Evolutionary conservation across 2,329 filamentous ascomycete species (phyloP).

Genomic region (Colletotrichum salicis): DNA sequence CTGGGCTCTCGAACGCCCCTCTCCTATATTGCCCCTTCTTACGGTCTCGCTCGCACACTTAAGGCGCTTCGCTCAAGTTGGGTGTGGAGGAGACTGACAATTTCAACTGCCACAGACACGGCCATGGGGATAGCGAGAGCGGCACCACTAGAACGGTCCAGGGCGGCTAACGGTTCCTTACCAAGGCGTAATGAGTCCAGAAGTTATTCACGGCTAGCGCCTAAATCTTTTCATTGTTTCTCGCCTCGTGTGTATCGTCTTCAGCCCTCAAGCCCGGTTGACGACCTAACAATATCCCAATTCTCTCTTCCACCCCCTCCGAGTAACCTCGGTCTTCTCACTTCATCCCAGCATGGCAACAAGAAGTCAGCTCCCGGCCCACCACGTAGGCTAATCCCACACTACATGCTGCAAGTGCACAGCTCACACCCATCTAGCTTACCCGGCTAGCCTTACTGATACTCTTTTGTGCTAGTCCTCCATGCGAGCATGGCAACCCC

Average conservation of each 20-base stretch:
- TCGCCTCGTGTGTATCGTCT: constrained; percentile 12
- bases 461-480: constrained; percentile 1
- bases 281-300: neutral
- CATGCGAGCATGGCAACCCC: constrained; percentile 27
- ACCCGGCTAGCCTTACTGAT: constrained; percentile 12
- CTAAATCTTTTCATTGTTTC: neutral
- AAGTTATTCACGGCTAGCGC: constrained; percentile 12
- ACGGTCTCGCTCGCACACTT: neutral
- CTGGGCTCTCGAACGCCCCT: neutral
- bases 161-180: constrained; percentile 7
- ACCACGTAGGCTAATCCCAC: neutral
- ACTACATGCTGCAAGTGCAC: constrained; percentile 15
- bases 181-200: constrained; percentile 14
- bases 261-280: neutral
- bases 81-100: neutral
- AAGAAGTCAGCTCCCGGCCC: constrained; percentile 1
- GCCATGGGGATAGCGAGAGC: constrained; percentile 1
- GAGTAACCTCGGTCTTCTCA: neutral
- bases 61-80: neutral
- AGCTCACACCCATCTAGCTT: neutral
- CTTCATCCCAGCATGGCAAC: neutral
- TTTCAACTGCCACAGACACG: neutral
- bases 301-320: neutral
- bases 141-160: constrained; percentile 3
- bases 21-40: neutral